These are phyloP conservation scores for Trichoderma citrinoviride DNA, from an alignment of 2,329 filamentous ascomycete genomes.

Conservation along the genomic window DNA sequence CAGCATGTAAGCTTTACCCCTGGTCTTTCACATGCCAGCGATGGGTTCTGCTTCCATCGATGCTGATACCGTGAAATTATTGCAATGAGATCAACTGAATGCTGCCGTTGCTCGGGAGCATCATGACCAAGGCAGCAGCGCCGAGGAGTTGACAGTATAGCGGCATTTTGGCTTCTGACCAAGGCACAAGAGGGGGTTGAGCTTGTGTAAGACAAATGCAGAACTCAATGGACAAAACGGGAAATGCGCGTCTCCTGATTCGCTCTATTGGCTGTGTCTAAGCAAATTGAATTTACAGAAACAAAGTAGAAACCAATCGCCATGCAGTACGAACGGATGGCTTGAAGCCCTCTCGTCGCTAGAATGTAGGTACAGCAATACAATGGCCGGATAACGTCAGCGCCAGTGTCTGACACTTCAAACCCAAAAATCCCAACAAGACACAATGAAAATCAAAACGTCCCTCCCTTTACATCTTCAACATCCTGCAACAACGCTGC, in stretches of 20 bases:
- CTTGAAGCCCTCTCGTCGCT: neutral
- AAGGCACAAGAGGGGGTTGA: neutral
- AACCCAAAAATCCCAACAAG: neutral
- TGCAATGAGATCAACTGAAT: neutral
- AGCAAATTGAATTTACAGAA: too few species aligned
- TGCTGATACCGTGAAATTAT: neutral
- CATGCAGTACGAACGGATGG: neutral
- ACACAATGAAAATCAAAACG: neutral
- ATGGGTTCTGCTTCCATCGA: neutral
- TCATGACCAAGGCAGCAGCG: neutral
- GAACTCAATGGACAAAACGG: neutral
- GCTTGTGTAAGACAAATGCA: neutral
- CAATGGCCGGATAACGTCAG: neutral
- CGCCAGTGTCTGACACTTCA: neutral
- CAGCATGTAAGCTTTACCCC: slow-evolving; percentile 1
- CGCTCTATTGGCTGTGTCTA: too few species aligned
- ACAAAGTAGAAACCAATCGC: neutral
- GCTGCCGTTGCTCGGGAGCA: neutral
- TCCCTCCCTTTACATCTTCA: neutral
- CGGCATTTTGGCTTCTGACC: neutral
- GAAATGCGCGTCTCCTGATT: too few species aligned
- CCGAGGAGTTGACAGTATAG: neutral
- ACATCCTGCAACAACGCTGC: neutral
- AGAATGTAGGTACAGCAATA: neutral
- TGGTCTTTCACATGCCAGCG: slow-evolving; percentile 21